Evolutionary conservation across 768 basidiomycete genomes (phyloP), one percentile per base, ranked within the genome.

Genomic region (Tulasnella sp.): DNA sequence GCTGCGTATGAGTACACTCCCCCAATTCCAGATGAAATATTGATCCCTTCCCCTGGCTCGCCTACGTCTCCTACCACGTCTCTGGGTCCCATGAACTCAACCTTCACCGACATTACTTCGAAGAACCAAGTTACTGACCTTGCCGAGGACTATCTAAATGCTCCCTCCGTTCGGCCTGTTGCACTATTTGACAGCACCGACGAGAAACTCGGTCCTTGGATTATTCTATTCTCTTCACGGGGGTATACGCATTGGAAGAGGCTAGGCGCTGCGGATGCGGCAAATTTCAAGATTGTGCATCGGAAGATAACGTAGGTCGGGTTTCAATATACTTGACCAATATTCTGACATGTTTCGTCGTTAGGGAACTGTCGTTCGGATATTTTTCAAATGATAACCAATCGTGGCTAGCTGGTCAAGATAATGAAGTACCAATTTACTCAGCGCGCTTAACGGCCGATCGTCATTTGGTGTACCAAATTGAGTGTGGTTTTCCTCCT

Each of bases 151-250:
- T n/a, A n/a, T n/a, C n/a, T n/a, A n/a, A n/a, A n/a, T n/a, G n/a
- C n/a, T n/a, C n/a, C n/a, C n/a, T n/a, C n/a, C n/a, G n/a, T n/a
- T n/a, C n/a, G n/a, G n/a, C n/a, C n/a, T n/a, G n/a, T n/a, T n/a
- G n/a, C n/a, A n/a, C n/a, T n/a, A n/a, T n/a, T n/a, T n/a, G n/a
- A n/a, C n/a, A n/a, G n/a, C n/a, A n/a, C n/a, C n/a, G n/a, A n/a
- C n/a, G n/a, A n/a, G n/a, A n/a, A n/a, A n/a, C n/a, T n/a, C n/a
- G 81, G 82, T 2, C 69, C 72, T 20, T 83, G 81, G 82, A 64
- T 65, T 0, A 73, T 83, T 43, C 61, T 78, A 15, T 72, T 81
- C 5, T 72, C 74, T 5, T 69, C 67, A 0, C 65, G 70, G 16
- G 78, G 76, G 0, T 69, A 72, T 45, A 62, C 62, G 15, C 69